Percentiles rank a stretch among this genome's conserved stretches.
Conservation (phyloP, 2,329 filamentous ascomycete genomes). For the Pezicula rhizophila region DNA sequence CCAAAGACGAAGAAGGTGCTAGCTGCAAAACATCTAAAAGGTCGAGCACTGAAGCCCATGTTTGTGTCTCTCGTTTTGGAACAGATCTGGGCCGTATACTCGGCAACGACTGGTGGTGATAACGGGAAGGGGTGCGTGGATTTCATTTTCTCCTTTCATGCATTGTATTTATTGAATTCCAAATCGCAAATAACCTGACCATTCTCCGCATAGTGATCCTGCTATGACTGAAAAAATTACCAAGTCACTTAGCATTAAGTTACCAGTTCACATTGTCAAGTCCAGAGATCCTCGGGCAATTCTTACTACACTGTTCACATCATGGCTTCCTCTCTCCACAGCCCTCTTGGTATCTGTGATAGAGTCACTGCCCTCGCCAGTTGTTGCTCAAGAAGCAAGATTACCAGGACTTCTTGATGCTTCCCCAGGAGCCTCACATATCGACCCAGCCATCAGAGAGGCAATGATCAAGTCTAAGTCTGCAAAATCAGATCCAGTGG, state of each 20-base stretch:
- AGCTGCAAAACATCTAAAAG: constrained; percentile 86
- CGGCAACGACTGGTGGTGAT: constrained; percentile 78
- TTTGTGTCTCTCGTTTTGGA: constrained; percentile 96
- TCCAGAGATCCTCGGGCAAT: constrained; percentile 79
- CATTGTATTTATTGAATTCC: constrained; percentile 17
- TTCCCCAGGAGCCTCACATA: constrained; percentile 69
- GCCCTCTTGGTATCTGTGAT: constrained; percentile 90
- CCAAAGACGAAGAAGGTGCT: constrained; percentile 95
- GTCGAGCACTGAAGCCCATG: constrained; percentile 86
- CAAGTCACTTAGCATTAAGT: constrained; percentile 77
- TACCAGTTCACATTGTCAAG: constrained; percentile 77
- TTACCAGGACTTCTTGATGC: constrained; percentile 72
- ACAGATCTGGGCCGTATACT: constrained; percentile 92
- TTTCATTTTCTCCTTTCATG: constrained; percentile 28
- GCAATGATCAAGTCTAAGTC: constrained; percentile 79
- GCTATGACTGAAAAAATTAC: constrained; percentile 86
- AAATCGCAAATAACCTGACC: constrained; percentile 20
- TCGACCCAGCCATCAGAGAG: constrained; percentile 64
- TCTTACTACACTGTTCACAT: constrained; percentile 77
- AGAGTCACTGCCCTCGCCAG: constrained; percentile 84
- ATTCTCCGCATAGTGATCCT: constrained; percentile 54
- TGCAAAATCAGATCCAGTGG: constrained; percentile 65
- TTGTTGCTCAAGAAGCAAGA: constrained; percentile 69
- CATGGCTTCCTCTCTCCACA: constrained; percentile 89
- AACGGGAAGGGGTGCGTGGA: constrained; percentile 69